phyloP scores from a whole-genome alignment of 208 protist species.

The Leishmania turanica region DNA sequence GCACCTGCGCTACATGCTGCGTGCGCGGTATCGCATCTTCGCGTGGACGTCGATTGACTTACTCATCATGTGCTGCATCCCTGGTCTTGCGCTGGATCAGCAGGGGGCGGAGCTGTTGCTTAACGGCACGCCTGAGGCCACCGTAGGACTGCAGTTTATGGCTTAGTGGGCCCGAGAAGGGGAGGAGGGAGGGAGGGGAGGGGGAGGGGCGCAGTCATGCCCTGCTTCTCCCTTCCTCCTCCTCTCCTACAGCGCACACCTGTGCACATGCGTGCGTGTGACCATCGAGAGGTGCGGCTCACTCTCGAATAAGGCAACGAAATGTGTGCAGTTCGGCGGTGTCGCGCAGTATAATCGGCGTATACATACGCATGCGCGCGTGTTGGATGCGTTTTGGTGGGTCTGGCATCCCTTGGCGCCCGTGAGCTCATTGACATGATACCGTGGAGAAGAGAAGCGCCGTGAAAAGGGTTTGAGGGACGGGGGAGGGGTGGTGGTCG shows the following conservation, averaged over 20 bases:
- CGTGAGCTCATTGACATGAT: no score
- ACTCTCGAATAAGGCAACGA: neutral
- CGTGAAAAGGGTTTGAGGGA: neutral
- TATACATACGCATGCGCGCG: constrained; percentile 18
- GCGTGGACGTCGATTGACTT: constrained; percentile 36
- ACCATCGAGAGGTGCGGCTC: neutral
- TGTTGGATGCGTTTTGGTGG: no score
- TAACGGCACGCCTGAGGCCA: constrained; percentile 27
- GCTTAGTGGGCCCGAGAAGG: neutral
- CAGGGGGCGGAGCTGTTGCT: constrained; percentile 51
- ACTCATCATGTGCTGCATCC: constrained; percentile 43
- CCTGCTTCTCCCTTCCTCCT: neutral
- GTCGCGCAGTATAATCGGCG: neutral
- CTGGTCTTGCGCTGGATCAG: constrained; percentile 62
- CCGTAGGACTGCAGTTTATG: constrained; percentile 27
- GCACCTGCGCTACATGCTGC: constrained; percentile 72
- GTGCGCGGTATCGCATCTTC: constrained; percentile 63
- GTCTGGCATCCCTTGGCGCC: no score
- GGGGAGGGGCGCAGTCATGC: neutral
- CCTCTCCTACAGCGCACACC: neutral
- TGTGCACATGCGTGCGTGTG: no score
- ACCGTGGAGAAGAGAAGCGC: neutral
- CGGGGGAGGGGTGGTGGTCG: neutral
- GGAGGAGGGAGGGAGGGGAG: neutral
- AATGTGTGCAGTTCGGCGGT: neutral